phyloP scores from a whole-genome alignment of 1,284 basidiomycete genomes.

The Volvariella surrecta region DNA sequence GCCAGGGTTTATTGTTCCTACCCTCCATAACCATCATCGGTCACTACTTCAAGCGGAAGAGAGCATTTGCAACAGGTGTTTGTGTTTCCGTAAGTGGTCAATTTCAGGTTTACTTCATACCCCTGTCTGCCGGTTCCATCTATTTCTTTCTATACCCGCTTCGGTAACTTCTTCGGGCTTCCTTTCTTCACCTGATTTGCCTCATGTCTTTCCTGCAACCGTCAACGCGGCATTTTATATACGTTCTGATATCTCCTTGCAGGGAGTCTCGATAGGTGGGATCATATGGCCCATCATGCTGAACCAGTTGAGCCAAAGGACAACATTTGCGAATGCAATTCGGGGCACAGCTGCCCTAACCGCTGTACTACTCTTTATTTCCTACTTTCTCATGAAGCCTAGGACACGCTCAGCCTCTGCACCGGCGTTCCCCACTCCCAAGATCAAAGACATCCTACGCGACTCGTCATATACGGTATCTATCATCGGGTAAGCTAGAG shows the following conservation, averaged over 20 bases:
- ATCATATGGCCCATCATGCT: constrained; percentile 43
- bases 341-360: constrained; percentile 30
- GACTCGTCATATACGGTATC: constrained; percentile 37
- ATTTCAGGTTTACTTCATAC: constrained; percentile 1
- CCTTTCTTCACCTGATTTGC: no score
- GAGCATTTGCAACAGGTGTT: constrained; percentile 42
- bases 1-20: constrained; percentile 40
- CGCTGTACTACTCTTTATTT: constrained; percentile 26
- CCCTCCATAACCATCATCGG: constrained; percentile 40
- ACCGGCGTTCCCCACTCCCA: constrained; percentile 10
- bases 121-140: no score
- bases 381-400: constrained; percentile 33
- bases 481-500: constrained; percentile 28
- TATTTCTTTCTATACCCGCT: no score
- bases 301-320: constrained; percentile 28
- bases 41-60: constrained; percentile 36
- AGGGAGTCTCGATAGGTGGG: constrained; percentile 39
- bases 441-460: constrained; percentile 22
- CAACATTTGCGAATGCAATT: constrained; percentile 31
- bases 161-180: no score
- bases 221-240: no score
- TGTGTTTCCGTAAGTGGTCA: constrained; percentile 30
- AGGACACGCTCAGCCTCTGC: constrained; percentile 11
- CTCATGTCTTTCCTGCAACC: no score
- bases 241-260: not conserved